phyloP scores from a whole-genome alignment of 352 stramenopile genomes.

The Elongisporangium anandrum region DNA sequence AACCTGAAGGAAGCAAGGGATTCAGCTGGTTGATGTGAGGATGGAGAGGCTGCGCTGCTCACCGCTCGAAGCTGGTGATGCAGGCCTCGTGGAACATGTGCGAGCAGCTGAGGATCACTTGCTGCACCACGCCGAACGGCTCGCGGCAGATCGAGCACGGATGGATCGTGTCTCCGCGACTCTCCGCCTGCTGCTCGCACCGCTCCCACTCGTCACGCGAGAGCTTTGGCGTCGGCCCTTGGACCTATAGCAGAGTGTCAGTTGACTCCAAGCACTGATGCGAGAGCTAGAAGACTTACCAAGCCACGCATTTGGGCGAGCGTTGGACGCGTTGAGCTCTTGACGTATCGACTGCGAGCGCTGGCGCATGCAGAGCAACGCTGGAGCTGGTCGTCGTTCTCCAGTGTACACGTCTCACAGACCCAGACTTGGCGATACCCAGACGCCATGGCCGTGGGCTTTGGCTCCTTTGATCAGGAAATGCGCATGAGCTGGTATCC shows the following conservation, averaged over 20 bases:
- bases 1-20: constrained; percentile 26
- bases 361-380: constrained; percentile 48
- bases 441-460: constrained; percentile 1
- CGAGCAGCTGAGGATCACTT: constrained; percentile 85
- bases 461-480: background rate
- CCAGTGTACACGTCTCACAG: constrained; percentile 74
- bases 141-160: constrained; percentile 85
- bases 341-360: constrained; percentile 16
- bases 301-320: constrained; percentile 73
- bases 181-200: constrained; percentile 62
- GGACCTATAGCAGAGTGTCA: constrained; percentile 20
- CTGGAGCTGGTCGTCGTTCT: constrained; percentile 50
- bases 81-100: constrained; percentile 84
- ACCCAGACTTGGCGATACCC: constrained; percentile 68
- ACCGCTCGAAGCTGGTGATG: constrained; percentile 81
- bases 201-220: constrained; percentile 62
- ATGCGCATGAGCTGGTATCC: background rate
- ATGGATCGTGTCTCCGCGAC: constrained; percentile 50
- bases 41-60: background rate
- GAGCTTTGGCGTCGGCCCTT: constrained; percentile 52
- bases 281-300: constrained; percentile 14
- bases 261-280: background rate
- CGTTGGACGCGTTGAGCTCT: constrained; percentile 25
- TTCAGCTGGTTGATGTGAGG: background rate
- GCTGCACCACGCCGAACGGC: constrained; percentile 59